A percentile compares a stretch with the other conserved stretches of the same genome.
These are phyloP conservation scores for Suhomyces maxii DNA, from an alignment of 1,139 yeast species.

Conservation along the genomic window DNA sequence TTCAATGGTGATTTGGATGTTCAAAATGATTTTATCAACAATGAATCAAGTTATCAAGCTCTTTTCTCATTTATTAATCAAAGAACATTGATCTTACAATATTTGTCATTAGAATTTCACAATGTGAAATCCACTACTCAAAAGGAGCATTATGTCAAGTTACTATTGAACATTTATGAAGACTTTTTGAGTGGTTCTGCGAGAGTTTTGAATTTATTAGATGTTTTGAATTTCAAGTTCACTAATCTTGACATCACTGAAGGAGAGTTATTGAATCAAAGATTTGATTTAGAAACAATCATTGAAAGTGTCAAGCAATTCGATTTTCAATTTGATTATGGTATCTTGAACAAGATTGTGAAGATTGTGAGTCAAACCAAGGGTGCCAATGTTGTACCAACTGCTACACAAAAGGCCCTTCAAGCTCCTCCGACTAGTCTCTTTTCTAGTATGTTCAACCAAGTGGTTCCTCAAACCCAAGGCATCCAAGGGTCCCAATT, in stretches of 20 bases:
- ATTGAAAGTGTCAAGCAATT: conserved; percentile 24
- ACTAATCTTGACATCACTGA: conserved; percentile 38
- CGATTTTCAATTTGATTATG: conserved; percentile 21
- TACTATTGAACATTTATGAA: conserved; percentile 48
- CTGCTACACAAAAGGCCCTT: not conserved
- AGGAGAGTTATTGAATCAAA: conserved; percentile 40
- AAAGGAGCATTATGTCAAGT: conserved; percentile 52
- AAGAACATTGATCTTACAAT: conserved; percentile 62
- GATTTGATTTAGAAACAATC: conserved; percentile 31
- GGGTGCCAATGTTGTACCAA: conserved; percentile 19
- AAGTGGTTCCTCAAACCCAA: not conserved
- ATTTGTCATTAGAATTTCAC: conserved; percentile 72
- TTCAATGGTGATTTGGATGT: conserved; percentile 44
- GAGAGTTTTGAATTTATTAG: conserved; percentile 65
- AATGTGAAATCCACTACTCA: conserved; percentile 59
- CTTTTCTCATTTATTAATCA: conserved; percentile 62
- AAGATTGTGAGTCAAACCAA: conserved; percentile 26
- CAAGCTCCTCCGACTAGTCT: not conserved
- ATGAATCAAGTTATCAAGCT: conserved; percentile 46
- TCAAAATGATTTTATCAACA: conserved; percentile 35
- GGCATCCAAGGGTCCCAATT: conserved; percentile 1
- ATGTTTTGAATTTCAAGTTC: conserved; percentile 60
- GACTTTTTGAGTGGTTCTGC: conserved; percentile 56
- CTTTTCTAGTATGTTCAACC: not conserved
- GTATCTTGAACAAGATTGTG: conserved; percentile 25